Percentiles rank a stretch among this genome's conserved stretches.
Evolutionary conservation across 2,329 filamentous ascomycete species (phyloP).

Genomic region (Hymenoscyphus repandus): DNA sequence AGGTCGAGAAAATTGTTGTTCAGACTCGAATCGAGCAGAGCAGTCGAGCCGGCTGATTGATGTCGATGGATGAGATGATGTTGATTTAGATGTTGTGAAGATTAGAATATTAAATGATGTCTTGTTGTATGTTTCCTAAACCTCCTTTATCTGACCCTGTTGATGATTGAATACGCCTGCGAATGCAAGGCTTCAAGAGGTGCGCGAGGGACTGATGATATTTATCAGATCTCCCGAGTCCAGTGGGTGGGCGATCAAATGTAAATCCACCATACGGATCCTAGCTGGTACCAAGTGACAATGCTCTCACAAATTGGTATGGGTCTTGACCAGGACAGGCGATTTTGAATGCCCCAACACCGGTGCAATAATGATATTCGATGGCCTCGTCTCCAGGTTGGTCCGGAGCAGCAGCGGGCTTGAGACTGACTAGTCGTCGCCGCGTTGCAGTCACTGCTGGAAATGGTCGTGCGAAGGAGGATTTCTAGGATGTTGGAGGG

Average conservation of each 20-base stretch:
- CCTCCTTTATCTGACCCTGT: constrained; percentile 18
- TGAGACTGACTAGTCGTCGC: constrained; percentile 21
- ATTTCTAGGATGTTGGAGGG: constrained; percentile 19
- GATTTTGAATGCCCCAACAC: constrained; percentile 31
- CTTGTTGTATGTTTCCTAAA: constrained; percentile 33
- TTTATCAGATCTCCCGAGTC: constrained; percentile 46
- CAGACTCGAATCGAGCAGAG: constrained; percentile 3
- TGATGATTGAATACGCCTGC: constrained; percentile 27
- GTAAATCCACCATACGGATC: constrained; percentile 45
- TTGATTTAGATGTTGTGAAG: constrained; percentile 17
- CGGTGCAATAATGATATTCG: constrained; percentile 23
- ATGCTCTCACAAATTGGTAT: constrained; percentile 51
- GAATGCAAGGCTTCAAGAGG: constrained; percentile 28
- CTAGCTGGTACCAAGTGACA: constrained; percentile 41
- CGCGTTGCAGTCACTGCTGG: constrained; percentile 25
- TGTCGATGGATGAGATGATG: constrained; percentile 3
- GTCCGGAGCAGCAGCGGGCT: constrained; percentile 23
- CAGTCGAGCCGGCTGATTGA: not conserved
- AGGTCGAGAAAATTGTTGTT: constrained; percentile 1
- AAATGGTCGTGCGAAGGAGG: constrained; percentile 22
- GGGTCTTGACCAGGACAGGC: constrained; percentile 35
- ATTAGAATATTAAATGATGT: constrained; percentile 26
- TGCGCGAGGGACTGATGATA: constrained; percentile 39
- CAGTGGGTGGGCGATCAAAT: constrained; percentile 46
- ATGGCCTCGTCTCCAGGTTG: constrained; percentile 20